Conservation (phyloP, 805 yeast genomes). For the Myxozyma monticola region DNA sequence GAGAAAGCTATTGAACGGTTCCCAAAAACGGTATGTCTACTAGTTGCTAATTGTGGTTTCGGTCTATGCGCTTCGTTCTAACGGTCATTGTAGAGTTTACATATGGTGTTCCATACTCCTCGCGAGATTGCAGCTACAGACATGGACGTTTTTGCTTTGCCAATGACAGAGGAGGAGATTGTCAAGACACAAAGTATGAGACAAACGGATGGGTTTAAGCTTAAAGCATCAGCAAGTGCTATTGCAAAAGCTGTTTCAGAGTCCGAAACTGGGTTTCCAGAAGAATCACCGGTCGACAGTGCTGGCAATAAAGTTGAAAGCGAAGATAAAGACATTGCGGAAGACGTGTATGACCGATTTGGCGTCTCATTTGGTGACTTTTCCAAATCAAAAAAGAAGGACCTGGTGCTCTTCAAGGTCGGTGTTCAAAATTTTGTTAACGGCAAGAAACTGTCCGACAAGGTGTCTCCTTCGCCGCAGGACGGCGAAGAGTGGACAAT, state of each 20-base stretch:
- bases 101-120: conserved; percentile 23
- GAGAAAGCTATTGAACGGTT: conserved; percentile 41
- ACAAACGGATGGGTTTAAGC: conserved; percentile 24
- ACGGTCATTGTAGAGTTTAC: conserved; percentile 13
- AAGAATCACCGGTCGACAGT: no score
- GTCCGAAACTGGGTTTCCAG: no score
- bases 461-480: neutral
- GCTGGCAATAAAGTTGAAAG: neutral
- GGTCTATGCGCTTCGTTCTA: neutral
- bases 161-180: conserved; percentile 36
- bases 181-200: conserved; percentile 31
- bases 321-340: neutral
- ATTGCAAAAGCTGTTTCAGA: conserved; percentile 5
- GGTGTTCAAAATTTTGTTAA: no score
- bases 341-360: no score
- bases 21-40: conserved; percentile 32
- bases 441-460: neutral
- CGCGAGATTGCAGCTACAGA: no score
- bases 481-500: neutral
- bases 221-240: conserved; percentile 20
- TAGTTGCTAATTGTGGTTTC: neutral
- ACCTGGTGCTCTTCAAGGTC: no score
- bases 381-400: no score
- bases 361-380: no score
- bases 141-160: conserved; percentile 35